Base-by-base conservation (phyloP, 2,329 filamentous ascomycete genomes). In the Pleochaeta shiraiana region DNA sequence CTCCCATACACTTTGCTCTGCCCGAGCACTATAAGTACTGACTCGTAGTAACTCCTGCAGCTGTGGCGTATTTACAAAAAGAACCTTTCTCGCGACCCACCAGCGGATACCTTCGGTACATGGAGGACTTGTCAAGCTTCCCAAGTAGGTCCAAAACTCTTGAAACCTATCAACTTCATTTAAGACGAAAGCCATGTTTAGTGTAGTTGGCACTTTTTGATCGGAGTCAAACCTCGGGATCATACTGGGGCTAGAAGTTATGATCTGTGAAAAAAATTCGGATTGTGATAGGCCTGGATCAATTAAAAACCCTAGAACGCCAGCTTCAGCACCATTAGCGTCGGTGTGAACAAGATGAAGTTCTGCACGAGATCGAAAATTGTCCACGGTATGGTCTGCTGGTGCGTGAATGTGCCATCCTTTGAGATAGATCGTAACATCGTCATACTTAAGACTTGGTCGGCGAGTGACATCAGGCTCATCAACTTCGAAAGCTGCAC, bases 381-480 rank as follows among this genome's bases (percentile, higher is more conserved):
- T 75, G 59, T 74, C 71, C 3, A 80, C 73, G 2, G 74, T 72
- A 69, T 81, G 79, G 65, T 80, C 78, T 4, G 77, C 77, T 0
- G 79, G 78, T 0, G 77, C 69, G 68, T 81, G 79, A 61, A 79
- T 76, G 71, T 80, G 79, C 77, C 77, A 80, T 59, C 77, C 77
- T 47, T 72, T 74, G 9, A 80, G 72, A 68, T 78, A 80, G 26
- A 77, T 73, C 0, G 76, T 79, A 66, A 75, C 71, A 69, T 78
- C 75, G 63, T 79, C 76, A 43, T 43, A 43, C 2, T 12, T 43
- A n/a, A 43, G 14, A n/a, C 14, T 14, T 2, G 39, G 39, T 14
- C 39, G 39, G 39, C 14, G 14, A 43, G 4, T 43, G n/a, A 43
- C 4, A 14, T 4, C n/a, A 2, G 14, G 2, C 4, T 43, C 39